Percentiles rank a stretch among this genome's conserved stretches.
These are phyloP conservation scores for Aspergillus heteromorphus DNA, from an alignment of 495 filamentous ascomycete genomes.

Conservation along the genomic window DNA sequence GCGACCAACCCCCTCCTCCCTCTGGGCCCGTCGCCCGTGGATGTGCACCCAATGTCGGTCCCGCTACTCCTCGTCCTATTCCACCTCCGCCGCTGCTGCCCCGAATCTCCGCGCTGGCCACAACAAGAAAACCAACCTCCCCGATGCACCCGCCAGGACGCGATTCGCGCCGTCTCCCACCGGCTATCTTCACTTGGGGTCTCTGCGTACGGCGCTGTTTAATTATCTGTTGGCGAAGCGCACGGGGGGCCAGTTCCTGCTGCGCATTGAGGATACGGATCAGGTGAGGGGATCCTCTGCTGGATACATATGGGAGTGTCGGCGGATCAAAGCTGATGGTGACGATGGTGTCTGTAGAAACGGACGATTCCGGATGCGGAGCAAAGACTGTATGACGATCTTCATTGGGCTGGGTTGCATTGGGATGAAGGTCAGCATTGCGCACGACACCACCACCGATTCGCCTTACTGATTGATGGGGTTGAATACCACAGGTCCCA, in stretches of 20 bases:
- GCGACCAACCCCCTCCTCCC: constrained; percentile 15
- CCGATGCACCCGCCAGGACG: constrained; percentile 69
- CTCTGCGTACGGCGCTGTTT: constrained; percentile 83
- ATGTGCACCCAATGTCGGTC: constrained; percentile 35
- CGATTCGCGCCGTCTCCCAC: constrained; percentile 96
- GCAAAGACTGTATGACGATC: constrained; percentile 64
- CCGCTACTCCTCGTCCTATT: constrained; percentile 28
- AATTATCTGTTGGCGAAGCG: constrained; percentile 84
- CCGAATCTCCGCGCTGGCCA: constrained; percentile 16
- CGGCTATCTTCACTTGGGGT: constrained; percentile 87
- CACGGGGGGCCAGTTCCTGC: constrained; percentile 86
- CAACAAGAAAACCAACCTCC: constrained; percentile 38
- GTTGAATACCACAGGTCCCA: constrained; percentile 53
- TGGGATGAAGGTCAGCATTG: constrained; percentile 79
- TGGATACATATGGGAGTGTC: no score
- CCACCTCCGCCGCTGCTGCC: no score
- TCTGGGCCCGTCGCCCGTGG: constrained; percentile 37
- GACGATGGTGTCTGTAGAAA: constrained; percentile 46
- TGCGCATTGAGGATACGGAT: constrained; percentile 95
- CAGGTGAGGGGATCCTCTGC: constrained; percentile 49
- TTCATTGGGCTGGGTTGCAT: constrained; percentile 81
- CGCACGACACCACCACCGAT: neutral
- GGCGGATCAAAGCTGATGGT: constrained; percentile 28
- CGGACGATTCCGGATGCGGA: constrained; percentile 75
- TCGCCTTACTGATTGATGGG: constrained; percentile 3